Evolutionary conservation across 768 basidiomycete genomes (phyloP).

Genomic region (Phaeolepiota aurea): DNA sequence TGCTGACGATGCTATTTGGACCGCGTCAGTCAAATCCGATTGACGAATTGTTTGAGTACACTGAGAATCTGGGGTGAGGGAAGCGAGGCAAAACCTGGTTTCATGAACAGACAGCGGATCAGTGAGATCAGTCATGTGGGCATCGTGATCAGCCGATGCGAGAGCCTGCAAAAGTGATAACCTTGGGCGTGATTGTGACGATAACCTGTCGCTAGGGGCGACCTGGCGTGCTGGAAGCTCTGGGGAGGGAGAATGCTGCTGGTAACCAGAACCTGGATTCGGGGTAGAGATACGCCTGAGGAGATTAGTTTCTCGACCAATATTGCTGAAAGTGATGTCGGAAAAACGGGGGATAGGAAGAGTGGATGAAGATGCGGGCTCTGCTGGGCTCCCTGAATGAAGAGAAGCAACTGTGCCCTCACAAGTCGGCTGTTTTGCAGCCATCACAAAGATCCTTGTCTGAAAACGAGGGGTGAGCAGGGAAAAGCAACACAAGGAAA

Average conservation of each 20-base stretch:
- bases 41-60: too few relatives aligned
- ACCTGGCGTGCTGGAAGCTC: conserved; percentile 9
- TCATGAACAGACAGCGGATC: too few relatives aligned
- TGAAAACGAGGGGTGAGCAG: not conserved
- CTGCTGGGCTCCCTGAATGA: not conserved
- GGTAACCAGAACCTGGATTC: conserved; percentile 12
- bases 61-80: too few relatives aligned
- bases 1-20: too few relatives aligned
- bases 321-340: conserved; percentile 40
- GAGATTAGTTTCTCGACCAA: conserved; percentile 46
- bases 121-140: too few relatives aligned
- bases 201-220: not conserved
- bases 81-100: too few relatives aligned
- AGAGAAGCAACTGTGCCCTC: too few relatives aligned
- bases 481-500: not conserved
- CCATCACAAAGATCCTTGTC: too few relatives aligned
- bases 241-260: conserved; percentile 9
- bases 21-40: too few relatives aligned
- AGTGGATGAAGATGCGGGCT: not conserved
- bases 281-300: conserved; percentile 39
- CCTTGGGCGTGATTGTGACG: not conserved
- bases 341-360: conserved; percentile 16
- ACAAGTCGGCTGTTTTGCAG: not conserved
- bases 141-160: too few relatives aligned
- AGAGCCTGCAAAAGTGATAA: not conserved